Evolutionary conservation across 2,329 filamentous ascomycete species (phyloP), one percentile per base, ranked within the genome.

Genomic region (Phialophora macrospora): DNA sequence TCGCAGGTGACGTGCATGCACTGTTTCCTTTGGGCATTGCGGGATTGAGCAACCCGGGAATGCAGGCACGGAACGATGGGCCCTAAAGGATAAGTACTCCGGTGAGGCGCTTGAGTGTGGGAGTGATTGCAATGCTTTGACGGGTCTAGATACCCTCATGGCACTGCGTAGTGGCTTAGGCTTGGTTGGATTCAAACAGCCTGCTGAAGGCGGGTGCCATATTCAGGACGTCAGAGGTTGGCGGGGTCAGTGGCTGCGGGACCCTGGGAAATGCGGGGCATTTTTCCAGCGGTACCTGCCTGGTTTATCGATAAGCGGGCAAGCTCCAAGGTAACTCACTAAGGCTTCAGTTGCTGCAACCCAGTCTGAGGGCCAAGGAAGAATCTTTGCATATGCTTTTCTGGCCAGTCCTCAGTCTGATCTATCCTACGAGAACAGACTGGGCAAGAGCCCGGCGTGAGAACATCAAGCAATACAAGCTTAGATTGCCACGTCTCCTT

Each of bases 1-100:
- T 54, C 30, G 24, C 48, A 48, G 46, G 58, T 34, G 28, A 26
- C 30, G 48, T 49, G 57, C 57, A 49, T 30, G 44, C 52, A 22
- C 26, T 60, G 32, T 38, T 60, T 38, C 1, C 48, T 26, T 22
- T 12, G 24, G 12, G 14, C 48, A 51, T 26, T 51, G 48, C 48
- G 20, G 17, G 22, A 51, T 12, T 6, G n/a, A 26, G 20, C 20
- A 51, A 5, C 48, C 48, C 12, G 48, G 12, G 48, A 26, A 51
- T 26, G 20, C 20, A 26, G 48, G 20, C 24, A 17, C 24, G 20
- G 48, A 26, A 14, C 48, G 48, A 26, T 20, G 22, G n/a, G n/a
- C 20, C 41, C 6, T 48, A 12, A 48, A 58, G 41, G 56, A 59
- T 34, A n/a, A 59, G 20, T 14, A 14, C n/a, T 49, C 41, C 56